Percentiles rank a stretch among this genome's conserved stretches.
phyloP scores from a whole-genome alignment of 2,329 filamentous ascomycete genomes.

The Trichoderma citrinoviride region DNA sequence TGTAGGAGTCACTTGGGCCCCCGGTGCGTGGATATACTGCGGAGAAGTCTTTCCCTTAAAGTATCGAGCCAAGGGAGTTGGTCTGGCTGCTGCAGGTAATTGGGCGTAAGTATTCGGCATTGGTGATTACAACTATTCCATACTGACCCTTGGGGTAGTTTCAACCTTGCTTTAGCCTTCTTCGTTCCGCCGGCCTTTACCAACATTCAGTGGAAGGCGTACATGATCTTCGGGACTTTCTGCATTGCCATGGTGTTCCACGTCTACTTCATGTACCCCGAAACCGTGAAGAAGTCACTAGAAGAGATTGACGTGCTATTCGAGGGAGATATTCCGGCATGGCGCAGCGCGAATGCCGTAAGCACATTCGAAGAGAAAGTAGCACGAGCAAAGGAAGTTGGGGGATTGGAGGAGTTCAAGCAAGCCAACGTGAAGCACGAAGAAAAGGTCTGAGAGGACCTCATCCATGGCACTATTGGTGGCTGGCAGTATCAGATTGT shows the following conservation, averaged over 20 bases:
- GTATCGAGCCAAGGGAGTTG: slow-evolving; percentile 46
- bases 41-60: slow-evolving; percentile 10
- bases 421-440: background rate
- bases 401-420: background rate
- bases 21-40: slow-evolving; percentile 7
- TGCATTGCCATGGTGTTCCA: slow-evolving; percentile 8
- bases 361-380: slow-evolving; percentile 3
- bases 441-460: background rate
- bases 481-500: background rate
- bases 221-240: slow-evolving; percentile 5
- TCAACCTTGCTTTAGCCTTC: slow-evolving; percentile 41
- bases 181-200: slow-evolving; percentile 36
- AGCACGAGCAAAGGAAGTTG: background rate
- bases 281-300: background rate
- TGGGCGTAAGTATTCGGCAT: slow-evolving; percentile 27
- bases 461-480: too few species aligned
- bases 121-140: background rate
- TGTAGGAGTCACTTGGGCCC: background rate
- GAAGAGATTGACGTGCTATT: slow-evolving; percentile 1
- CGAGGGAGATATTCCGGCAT: background rate
- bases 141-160: slow-evolving; percentile 20
- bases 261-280: background rate
- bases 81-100: slow-evolving; percentile 46
- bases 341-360: background rate
- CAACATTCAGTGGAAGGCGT: background rate